phyloP scores from a whole-genome alignment of 1,284 basidiomycete genomes.

The Schizophyllum amplum region DNA sequence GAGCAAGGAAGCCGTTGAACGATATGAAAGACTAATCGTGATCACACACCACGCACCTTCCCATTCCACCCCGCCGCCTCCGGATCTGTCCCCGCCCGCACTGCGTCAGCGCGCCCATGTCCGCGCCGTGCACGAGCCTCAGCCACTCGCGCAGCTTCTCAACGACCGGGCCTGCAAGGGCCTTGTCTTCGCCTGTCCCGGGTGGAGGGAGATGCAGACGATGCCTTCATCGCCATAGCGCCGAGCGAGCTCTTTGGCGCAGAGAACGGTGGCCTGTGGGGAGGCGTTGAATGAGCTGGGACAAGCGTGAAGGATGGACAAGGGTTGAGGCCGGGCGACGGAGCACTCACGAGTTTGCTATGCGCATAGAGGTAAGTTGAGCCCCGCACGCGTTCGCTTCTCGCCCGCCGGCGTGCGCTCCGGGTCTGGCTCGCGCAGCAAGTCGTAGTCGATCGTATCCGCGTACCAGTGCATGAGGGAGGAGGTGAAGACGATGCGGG shows the following conservation, averaged over 20 bases:
- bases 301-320: too few species aligned
- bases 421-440: slow-evolving; percentile 19
- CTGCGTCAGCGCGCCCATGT: slow-evolving; percentile 28
- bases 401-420: too few species aligned
- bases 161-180: slow-evolving; percentile 16
- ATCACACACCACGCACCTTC: slow-evolving; percentile 17
- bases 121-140: background rate
- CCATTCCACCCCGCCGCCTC: slow-evolving; percentile 24
- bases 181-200: slow-evolving; percentile 21
- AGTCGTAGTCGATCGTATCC: slow-evolving; percentile 24
- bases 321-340: background rate
- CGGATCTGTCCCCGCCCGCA: slow-evolving; percentile 34
- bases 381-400: slow-evolving; percentile 21
- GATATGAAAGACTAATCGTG: too few species aligned
- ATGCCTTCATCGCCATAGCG: slow-evolving; percentile 28
- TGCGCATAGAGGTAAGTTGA: slow-evolving; percentile 31
- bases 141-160: background rate
- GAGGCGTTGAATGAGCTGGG: background rate
- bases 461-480: slow-evolving; percentile 27
- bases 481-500: slow-evolving; percentile 39
- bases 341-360: slow-evolving; percentile 37
- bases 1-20: too few species aligned
- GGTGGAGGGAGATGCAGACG: slow-evolving; percentile 26
- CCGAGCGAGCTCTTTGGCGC: slow-evolving; percentile 24
- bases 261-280: slow-evolving; percentile 23